Evolutionary conservation across 1,284 basidiomycete genomes (phyloP).

Genomic region (Papiliotrema laurentii): DNA sequence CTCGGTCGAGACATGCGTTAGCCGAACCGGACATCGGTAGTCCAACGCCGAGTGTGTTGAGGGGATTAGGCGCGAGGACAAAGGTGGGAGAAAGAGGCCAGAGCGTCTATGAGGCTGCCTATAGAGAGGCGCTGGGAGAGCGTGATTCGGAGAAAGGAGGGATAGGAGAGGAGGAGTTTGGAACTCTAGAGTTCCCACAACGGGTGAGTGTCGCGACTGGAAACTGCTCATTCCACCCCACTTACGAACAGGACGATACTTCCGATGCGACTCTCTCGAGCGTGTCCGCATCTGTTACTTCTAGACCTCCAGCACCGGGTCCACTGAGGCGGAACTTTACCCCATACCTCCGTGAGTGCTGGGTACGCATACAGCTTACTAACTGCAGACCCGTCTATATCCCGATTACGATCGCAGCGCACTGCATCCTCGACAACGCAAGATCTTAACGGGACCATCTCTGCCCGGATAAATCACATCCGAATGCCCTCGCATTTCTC

Average conservation of each 20-base stretch:
- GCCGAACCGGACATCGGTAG: neutral
- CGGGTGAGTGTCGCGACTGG: conserved; percentile 12
- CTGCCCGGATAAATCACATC: conserved; percentile 8
- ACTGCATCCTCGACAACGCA: conserved; percentile 60
- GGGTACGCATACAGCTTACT: conserved; percentile 38
- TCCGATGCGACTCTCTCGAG: conserved; percentile 24
- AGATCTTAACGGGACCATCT: conserved; percentile 27
- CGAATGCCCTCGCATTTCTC: conserved; percentile 38
- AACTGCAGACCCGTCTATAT: conserved; percentile 67
- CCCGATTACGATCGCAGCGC: conserved; percentile 65
- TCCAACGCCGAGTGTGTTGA: neutral
- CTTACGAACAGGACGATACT: conserved; percentile 38
- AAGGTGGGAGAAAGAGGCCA: too few species aligned
- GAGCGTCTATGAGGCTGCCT: conserved; percentile 14
- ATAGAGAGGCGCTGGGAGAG: conserved; percentile 19
- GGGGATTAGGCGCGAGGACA: neutral
- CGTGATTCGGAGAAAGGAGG: conserved; percentile 3
- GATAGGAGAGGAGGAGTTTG: conserved; percentile 35
- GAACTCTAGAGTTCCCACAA: conserved; percentile 11
- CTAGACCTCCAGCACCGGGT: conserved; percentile 3
- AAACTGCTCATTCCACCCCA: neutral
- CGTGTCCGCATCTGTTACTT: neutral
- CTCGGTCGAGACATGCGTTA: neutral
- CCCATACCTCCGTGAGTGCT: conserved; percentile 22
- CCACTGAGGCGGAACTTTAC: conserved; percentile 18